Percentiles rank a stretch among this genome's conserved stretches.
Evolutionary conservation across 306 rosid species (phyloP).

Genomic region (Leucaena leucocephala): DNA sequence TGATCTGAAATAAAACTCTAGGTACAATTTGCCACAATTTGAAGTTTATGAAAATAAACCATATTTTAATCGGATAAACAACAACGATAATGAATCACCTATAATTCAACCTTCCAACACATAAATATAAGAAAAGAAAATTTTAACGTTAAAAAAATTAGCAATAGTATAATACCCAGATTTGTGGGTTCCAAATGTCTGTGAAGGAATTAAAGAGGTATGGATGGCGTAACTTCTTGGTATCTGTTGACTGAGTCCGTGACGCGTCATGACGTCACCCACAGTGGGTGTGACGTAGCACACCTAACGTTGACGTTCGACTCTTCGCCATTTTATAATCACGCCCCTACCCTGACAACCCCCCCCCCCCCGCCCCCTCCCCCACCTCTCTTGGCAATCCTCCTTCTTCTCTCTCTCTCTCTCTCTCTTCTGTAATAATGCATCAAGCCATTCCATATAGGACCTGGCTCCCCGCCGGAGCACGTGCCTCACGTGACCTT

Average conservation of each 20-base stretch:
- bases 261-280: conserved; percentile 53
- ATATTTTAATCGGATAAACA: too few species aligned
- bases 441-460: conserved; percentile 81
- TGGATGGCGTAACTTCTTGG: conserved; percentile 23
- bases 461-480: conserved; percentile 20
- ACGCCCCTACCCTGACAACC: conserved; percentile 15
- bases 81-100: too few species aligned
- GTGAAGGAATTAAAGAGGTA: not conserved
- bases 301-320: conserved; percentile 69
- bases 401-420: not conserved
- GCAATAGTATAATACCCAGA: too few species aligned
- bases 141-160: too few species aligned
- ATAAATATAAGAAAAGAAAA: too few species aligned
- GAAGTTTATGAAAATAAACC: too few species aligned
- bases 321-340: conserved; percentile 38
- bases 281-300: conserved; percentile 54
- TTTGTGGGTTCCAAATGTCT: conserved; percentile 7
- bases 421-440: conserved; percentile 46
- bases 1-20: too few species aligned
- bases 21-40: too few species aligned
- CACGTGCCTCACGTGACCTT: conserved; percentile 37
- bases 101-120: too few species aligned
- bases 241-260: conserved; percentile 45
- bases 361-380: not conserved
- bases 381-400: not conserved